Conservation (phyloP, 805 yeast genomes). For the Nakazawaea ernobii region DNA sequence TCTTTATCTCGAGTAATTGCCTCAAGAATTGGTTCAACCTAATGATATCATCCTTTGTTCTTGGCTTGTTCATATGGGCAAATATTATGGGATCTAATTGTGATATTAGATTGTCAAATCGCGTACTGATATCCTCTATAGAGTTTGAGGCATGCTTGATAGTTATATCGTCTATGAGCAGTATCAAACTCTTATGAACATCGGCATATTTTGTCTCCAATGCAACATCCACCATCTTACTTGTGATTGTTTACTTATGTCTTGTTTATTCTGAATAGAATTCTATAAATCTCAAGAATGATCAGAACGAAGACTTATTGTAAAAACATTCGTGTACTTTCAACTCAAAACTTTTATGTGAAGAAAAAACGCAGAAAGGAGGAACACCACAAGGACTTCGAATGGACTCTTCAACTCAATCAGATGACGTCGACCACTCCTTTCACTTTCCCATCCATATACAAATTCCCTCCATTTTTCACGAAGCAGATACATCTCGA, state of each 20-base stretch:
- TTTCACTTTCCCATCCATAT: conserved; percentile 44
- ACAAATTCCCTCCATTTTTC: conserved; percentile 84
- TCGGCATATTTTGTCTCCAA: conserved; percentile 20
- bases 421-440: too few relatives aligned
- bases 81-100: conserved; percentile 5
- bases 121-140: neutral
- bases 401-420: too few relatives aligned
- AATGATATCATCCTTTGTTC: neutral
- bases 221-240: neutral
- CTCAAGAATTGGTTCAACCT: conserved; percentile 5
- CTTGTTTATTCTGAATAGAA: too few relatives aligned
- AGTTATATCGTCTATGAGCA: conserved; percentile 27
- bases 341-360: neutral
- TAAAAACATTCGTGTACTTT: too few relatives aligned
- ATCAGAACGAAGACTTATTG: too few relatives aligned
- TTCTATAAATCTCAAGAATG: neutral
- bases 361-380: neutral
- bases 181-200: conserved; percentile 25
- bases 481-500: conserved; percentile 84
- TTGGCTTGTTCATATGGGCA: conserved; percentile 1
- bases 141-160: conserved; percentile 11
- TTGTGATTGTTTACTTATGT: too few relatives aligned
- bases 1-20: conserved; percentile 7
- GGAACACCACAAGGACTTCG: neutral
- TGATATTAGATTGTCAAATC: neutral